A percentile compares a stretch with the other conserved stretches of the same genome.
Evolutionary conservation across 2,329 filamentous ascomycete species (phyloP).

Genomic region (Colletotrichum trifolii): DNA sequence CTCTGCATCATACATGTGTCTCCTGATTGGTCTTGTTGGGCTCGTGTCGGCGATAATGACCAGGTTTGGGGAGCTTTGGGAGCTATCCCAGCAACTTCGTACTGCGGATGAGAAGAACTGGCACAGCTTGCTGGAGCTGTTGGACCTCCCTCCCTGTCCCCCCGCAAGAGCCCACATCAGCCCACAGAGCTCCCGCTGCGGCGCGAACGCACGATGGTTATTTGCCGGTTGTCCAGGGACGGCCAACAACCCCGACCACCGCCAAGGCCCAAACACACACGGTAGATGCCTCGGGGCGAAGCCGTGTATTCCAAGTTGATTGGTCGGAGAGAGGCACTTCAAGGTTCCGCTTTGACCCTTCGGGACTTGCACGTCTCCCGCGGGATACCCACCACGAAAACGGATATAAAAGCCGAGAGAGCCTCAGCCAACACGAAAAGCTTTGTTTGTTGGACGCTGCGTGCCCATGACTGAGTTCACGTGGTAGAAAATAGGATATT

Average conservation of each 20-base stretch:
- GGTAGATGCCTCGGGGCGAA: not conserved
- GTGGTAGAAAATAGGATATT: not conserved
- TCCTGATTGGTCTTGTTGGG: slow-evolving; percentile 27
- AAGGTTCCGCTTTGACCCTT: not conserved
- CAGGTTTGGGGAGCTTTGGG: slow-evolving; percentile 24
- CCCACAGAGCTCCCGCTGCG: slow-evolving; percentile 21
- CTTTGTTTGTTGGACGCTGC: too few relatives aligned
- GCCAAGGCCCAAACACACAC: slow-evolving; percentile 16
- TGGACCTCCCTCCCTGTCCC: slow-evolving; percentile 12
- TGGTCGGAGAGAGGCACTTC: not conserved
- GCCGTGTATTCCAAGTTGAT: not conserved
- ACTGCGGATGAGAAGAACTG: too few relatives aligned
- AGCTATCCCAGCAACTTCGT: slow-evolving; percentile 17
- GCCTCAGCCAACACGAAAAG: too few relatives aligned
- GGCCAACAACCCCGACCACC: slow-evolving; percentile 18
- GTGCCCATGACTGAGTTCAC: not conserved
- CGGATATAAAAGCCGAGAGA: slow-evolving; percentile 2
- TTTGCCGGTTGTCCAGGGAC: slow-evolving; percentile 27
- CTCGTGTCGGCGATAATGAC: slow-evolving; percentile 28
- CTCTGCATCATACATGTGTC: slow-evolving; percentile 10
- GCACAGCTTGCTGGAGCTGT: slow-evolving; percentile 1
- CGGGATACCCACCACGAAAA: slow-evolving; percentile 2
- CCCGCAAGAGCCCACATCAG: slow-evolving; percentile 19
- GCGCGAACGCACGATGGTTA: slow-evolving; percentile 2
- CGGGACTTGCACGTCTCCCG: not conserved